A percentile compares a stretch with the other conserved stretches of the same genome.
Evolutionary conservation across 768 basidiomycete genomes (phyloP).

Genomic region (Leucosporidium scottii): DNA sequence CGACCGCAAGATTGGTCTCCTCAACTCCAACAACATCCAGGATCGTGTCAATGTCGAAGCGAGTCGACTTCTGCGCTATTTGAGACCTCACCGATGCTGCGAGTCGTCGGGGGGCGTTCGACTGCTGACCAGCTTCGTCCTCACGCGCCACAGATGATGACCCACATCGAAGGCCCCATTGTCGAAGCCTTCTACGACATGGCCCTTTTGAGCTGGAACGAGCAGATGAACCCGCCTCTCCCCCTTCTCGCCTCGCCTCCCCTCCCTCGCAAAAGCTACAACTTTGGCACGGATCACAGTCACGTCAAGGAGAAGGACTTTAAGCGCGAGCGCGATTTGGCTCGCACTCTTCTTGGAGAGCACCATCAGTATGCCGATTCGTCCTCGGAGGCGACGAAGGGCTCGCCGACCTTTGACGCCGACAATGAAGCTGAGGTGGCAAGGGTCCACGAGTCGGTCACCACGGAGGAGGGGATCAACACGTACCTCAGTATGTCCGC

Average conservation of each 20-base stretch:
- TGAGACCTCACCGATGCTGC: no score
- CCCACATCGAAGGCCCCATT: constrained; percentile 61
- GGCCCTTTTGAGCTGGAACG: constrained; percentile 51
- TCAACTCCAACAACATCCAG: constrained; percentile 63
- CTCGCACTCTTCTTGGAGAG: neutral
- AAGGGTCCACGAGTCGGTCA: no score
- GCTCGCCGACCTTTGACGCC: no score
- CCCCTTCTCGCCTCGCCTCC: neutral
- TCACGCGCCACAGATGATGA: constrained; percentile 54
- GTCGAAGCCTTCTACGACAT: constrained; percentile 63
- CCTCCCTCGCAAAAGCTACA: neutral
- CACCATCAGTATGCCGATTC: neutral
- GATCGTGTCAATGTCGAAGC: constrained; percentile 43
- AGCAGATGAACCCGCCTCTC: constrained; percentile 15
- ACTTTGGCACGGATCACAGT: neutral
- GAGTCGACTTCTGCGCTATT: neutral
- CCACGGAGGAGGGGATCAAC: no score
- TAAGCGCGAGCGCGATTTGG: no score
- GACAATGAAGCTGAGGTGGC: no score
- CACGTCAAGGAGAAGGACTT: neutral
- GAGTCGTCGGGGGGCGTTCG: no score
- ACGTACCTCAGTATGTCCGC: no score
- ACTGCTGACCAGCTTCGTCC: no score
- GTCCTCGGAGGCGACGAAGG: no score
- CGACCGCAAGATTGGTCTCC: constrained; percentile 56